Evolutionary conservation across 257 asterid genomes (phyloP), one percentile per base, ranked within the genome.

Genomic region (Solanum piurae): DNA sequence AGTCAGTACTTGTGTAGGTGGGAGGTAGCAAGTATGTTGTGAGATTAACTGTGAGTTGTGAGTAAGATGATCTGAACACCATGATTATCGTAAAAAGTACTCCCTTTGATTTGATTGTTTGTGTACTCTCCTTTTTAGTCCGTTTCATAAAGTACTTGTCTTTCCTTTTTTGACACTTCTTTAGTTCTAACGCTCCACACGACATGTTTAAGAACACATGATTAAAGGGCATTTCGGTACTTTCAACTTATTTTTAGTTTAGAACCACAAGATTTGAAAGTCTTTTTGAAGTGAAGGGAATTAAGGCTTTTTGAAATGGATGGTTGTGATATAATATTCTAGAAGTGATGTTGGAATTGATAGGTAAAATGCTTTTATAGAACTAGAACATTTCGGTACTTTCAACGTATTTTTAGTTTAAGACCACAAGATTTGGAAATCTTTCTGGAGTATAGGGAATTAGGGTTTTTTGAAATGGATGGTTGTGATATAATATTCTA

Each of bases 291-390:
- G 49, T 42, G 14, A 42, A 42, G 49, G 49, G 49, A 42, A 42
- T 42, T 37, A 21, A 16, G 52, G 3, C 0, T 23, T 21, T 75
- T 5, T 12, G 21, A 76, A 12, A 76, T 76, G 83, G 36, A 76
- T 76, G 83, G 23, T 76, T 38, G 49, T 76, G 49, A 38, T 76
- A n/a, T 76, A 11, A 3, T 29, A 46, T 46, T 46, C 68, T 16
- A 86, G 87, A 80, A 90, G 83, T 76, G 77, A 25, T 84, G 64
- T 34, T 84, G 87, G 25, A 42, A 89, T 36, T 44, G 87, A 29
- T 88, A 89, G 40, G 36, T 37, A 83, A 69, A 42, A 86, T 68
- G 34, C 72, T 72, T 13, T 44, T 33, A 58, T 84, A 46, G 42
- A n/a, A 58, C 85, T 29, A 42, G 49, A 14, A 14, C 14, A 42